Percentiles rank a stretch among this genome's conserved stretches.
phyloP scores from a whole-genome alignment of 306 rosid genomes.

The Begonia fuchsioides region DNA sequence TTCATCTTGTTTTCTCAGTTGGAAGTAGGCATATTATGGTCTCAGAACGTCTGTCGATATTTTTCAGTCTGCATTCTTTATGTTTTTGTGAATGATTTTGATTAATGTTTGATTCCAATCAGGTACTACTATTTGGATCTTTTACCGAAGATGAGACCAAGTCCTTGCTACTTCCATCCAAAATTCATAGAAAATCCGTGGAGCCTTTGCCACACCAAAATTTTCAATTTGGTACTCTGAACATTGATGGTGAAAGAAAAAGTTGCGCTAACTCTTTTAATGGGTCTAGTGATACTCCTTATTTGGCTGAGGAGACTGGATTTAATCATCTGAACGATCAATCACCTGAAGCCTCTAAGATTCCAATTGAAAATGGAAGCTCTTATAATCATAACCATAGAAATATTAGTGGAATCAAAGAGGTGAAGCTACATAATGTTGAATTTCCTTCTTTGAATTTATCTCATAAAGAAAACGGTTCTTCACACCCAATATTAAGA shows the following conservation, averaged over 20 bases:
- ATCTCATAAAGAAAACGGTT: conserved; percentile 19
- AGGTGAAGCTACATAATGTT: conserved; percentile 5
- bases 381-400: conserved; percentile 5
- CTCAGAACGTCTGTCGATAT: neutral
- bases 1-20: too few species aligned
- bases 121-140: conserved; percentile 73
- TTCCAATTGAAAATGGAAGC: conserved; percentile 38
- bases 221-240: conserved; percentile 58
- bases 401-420: conserved; percentile 18
- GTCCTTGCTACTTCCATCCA: conserved; percentile 28
- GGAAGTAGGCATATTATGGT: too few species aligned
- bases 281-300: conserved; percentile 12
- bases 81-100: conserved; percentile 3
- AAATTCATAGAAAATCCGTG: conserved; percentile 24
- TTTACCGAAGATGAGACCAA: conserved; percentile 87
- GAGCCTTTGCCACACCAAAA: conserved; percentile 34
- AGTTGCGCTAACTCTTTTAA: conserved; percentile 15
- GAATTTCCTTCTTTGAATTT: conserved; percentile 5
- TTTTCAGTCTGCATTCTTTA: neutral
- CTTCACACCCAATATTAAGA: conserved; percentile 31
- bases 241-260: conserved; percentile 19
- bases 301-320: conserved; percentile 20
- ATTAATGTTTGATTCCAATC: conserved; percentile 8
- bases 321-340: conserved; percentile 10
- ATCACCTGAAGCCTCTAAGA: conserved; percentile 14